phyloP scores from a whole-genome alignment of 2,329 filamentous ascomycete genomes.

The Talaromyces sp. region DNA sequence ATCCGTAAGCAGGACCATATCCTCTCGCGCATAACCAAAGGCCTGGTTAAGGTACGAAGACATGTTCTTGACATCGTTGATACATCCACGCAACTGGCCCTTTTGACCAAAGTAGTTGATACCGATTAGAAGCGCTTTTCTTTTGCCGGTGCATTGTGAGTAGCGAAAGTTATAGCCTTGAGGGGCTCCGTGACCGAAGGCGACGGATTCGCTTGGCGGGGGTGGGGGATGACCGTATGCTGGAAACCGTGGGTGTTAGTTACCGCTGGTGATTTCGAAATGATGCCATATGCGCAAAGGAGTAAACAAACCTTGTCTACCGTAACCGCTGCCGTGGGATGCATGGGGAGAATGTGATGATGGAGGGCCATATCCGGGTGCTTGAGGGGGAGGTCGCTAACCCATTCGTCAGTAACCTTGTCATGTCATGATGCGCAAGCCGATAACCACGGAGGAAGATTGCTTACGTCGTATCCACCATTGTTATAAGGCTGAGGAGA shows the following conservation, averaged over 20 bases:
- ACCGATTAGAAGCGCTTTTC: conserved; percentile 86
- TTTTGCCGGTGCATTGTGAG: conserved; percentile 78
- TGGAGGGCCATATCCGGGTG: conserved; percentile 17
- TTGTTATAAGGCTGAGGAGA: conserved; percentile 35
- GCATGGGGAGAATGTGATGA: conserved; percentile 27
- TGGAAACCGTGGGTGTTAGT: conserved; percentile 24
- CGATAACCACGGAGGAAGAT: background rate
- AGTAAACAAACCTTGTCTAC: conserved; percentile 35
- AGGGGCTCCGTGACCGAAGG: conserved; percentile 76
- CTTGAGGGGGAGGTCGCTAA: conserved; percentile 25
- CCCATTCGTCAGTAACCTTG: background rate
- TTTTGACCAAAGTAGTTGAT: conserved; percentile 96
- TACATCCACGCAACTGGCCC: conserved; percentile 85
- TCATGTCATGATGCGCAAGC: background rate
- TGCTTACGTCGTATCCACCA: conserved; percentile 34
- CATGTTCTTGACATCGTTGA: conserved; percentile 98
- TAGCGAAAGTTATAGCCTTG: conserved; percentile 81
- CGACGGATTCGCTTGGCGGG: conserved; percentile 62
- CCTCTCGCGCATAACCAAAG: conserved; percentile 88
- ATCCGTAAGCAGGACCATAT: conserved; percentile 95
- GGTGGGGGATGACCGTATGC: conserved; percentile 49
- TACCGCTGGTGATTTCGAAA: no score
- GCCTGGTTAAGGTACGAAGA: conserved; percentile 81
- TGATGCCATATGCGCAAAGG: background rate
- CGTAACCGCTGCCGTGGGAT: conserved; percentile 35